Evolutionary conservation across 129 eudicot species (phyloP), one percentile per base, ranked within the genome.

Genomic region (Pulicaria dysenterica): DNA sequence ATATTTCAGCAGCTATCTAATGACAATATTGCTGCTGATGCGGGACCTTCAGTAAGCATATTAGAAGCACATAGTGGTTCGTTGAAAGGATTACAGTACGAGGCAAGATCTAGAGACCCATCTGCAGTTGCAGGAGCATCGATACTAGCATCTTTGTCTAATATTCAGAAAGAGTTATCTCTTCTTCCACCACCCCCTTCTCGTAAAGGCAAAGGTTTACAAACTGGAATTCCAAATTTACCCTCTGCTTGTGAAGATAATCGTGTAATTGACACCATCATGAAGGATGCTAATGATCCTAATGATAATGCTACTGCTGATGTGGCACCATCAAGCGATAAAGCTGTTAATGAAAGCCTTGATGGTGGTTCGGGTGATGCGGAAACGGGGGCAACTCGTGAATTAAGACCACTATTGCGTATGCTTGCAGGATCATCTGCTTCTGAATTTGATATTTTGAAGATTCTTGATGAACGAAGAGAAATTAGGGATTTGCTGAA

Each of bases 71-170:
- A 87, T 51, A 73, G 73, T 73, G 86, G 89, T 46, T 64, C 96
- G 12, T 55, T 89, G 46, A 87, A 89, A 47, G 91, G 95, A 36
- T 70, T 85, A 58, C 96, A 80, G 9, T 74, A 82, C 13, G 88
- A 82, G 58, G 76, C 90, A 76, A 85, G 87, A 80, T 79, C 89
- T 77, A 74, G 87, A 68, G 98, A 89, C 50, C 80, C 97, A 7
- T 89, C 98, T 50, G 83, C 92, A 42, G 96, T 85, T 77, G 85
- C 98, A 39, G 98, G 92, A 73, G 98, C 98, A n/a, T 83, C 98
- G 31, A 84, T 89, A 56, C 73, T 93, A 67, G 95, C 95, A 50
- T 85, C 98, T 34, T 71, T 89, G 39, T 86, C 98, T 3, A 87
- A 81, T 61, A 76, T 81, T 8, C 64, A 74, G 44, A 84, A 93